Evolutionary conservation across 805 yeast genomes (phyloP).

Genomic region (Saturnispora mendoncae): DNA sequence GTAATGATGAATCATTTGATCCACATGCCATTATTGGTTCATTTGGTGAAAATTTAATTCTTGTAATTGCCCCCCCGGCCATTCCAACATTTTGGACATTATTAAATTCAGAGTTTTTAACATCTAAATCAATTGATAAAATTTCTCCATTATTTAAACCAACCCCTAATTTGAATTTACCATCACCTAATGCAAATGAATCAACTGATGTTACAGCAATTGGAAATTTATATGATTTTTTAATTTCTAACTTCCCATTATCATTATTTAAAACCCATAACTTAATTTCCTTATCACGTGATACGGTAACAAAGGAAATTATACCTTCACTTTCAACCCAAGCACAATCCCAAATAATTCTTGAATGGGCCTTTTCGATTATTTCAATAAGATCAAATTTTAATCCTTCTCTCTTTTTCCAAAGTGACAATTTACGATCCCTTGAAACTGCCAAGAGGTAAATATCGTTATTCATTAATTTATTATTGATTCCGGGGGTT

Average conservation of each 20-base stretch:
- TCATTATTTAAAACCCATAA: constrained; percentile 42
- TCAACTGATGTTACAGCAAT: constrained; percentile 65
- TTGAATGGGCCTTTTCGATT: constrained; percentile 68
- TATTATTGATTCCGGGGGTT: constrained; percentile 50
- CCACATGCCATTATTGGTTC: constrained; percentile 43
- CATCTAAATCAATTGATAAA: constrained; percentile 32
- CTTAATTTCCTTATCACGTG: constrained; percentile 74
- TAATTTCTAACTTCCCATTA: constrained; percentile 25
- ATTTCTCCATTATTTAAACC: constrained; percentile 70
- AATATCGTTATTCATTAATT: not conserved
- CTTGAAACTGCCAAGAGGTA: constrained; percentile 68
- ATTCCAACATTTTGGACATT: constrained; percentile 33
- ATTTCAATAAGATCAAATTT: constrained; percentile 22
- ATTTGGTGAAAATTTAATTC: constrained; percentile 48
- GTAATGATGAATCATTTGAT: constrained; percentile 56
- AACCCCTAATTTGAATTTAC: constrained; percentile 38
- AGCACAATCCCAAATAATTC: constrained; percentile 93
- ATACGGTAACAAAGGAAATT: constrained; percentile 63
- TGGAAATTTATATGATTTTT: constrained; percentile 35
- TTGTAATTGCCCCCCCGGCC: constrained; percentile 56
- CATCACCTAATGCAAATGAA: constrained; percentile 30
- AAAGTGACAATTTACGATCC: constrained; percentile 77
- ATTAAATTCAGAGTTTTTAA: constrained; percentile 21
- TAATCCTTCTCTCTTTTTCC: constrained; percentile 37
- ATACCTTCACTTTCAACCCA: constrained; percentile 58